Base-by-base conservation (phyloP, 2,329 filamentous ascomycete species). In the Stemphylium vesicarium region DNA sequence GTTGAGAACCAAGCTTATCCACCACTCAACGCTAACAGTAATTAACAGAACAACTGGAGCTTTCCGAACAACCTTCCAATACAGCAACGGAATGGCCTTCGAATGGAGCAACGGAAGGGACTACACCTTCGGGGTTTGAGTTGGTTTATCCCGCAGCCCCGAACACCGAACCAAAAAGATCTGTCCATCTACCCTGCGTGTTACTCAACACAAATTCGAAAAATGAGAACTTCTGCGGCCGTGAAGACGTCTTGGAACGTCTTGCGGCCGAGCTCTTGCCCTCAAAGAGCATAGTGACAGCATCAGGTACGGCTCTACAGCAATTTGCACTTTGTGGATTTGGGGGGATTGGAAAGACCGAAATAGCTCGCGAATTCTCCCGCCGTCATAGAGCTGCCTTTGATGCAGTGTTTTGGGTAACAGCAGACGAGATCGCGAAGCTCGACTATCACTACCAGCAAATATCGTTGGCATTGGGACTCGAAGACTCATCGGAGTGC, bases 261-360 rank as follows among this genome's bases (percentile, higher is more conserved):
- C 20, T 22, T 22, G 20, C 20, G 6, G 20, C 20, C 20, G 20
- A 22, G 20, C 20, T 22, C 20, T 22, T 22, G 20, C 20, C 20
- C 6, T 22, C 20, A 6, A 22, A 22, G 20, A 22, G 20, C 20
- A 22, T 22, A 22, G 20, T 22, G 20, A 22, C 20, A 22, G 20
- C 20, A 22, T 22, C 20, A 22, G 20, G 20, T 22, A 22, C 20
- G 20, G 46, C 29, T 33, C 24, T 56, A 44, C 38, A 39, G 35
- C 46, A 50, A 26, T 48, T 56, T 38, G 41, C 41, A 37, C 36
- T 56, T 33, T 53, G 37, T 45, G 59, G 56, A 12, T 38, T 51
- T 7, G 61, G 61, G 7, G 61, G 61, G 5, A 52, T 60, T 41
- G 61, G 61, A 9, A 64, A 64, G 40, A 60, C 61, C 11, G 49